Evolutionary conservation across 139 green algal species (phyloP).

Genomic region (Pycnococcus provasolii): DNA sequence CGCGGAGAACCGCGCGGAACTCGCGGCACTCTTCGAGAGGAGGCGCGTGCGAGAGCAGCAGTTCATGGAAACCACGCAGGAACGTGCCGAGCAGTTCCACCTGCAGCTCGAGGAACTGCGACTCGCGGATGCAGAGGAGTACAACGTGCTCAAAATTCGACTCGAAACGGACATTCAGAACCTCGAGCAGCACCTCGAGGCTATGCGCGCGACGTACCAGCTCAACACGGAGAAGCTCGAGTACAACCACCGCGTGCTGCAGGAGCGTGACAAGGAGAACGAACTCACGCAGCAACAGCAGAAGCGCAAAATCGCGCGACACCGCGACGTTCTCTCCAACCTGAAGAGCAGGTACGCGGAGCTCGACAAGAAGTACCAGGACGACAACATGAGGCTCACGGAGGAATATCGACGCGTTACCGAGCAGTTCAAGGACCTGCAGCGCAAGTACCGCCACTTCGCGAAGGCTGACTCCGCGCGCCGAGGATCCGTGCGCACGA

Average conservation of each 20-base stretch:
- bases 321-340: constrained; percentile 54
- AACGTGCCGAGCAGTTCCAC: constrained; percentile 26
- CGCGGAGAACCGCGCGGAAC: constrained; percentile 46
- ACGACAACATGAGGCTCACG: constrained; percentile 64
- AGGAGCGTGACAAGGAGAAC: constrained; percentile 44
- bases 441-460: constrained; percentile 47
- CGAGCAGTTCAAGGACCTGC: constrained; percentile 74
- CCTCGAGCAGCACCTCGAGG: constrained; percentile 68
- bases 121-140: constrained; percentile 57
- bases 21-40: constrained; percentile 48
- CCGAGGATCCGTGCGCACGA: constrained; percentile 46
- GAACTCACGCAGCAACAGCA: constrained; percentile 63
- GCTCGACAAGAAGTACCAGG: constrained; percentile 45
- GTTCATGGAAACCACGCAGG: constrained; percentile 38
- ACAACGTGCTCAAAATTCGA: constrained; percentile 70
- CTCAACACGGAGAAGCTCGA: constrained; percentile 78
- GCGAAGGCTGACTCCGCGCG: constrained; percentile 46
- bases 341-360: constrained; percentile 48
- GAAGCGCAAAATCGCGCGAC: constrained; percentile 64
- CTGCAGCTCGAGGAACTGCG: constrained; percentile 42
- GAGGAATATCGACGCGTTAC: constrained; percentile 76
- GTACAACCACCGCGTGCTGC: constrained; percentile 79
- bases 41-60: constrained; percentile 38
- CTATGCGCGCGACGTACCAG: constrained; percentile 73
- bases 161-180: constrained; percentile 72